Conservation (phyloP, 176 grass and related monocot species). For the Aegilops tauschii region DNA sequence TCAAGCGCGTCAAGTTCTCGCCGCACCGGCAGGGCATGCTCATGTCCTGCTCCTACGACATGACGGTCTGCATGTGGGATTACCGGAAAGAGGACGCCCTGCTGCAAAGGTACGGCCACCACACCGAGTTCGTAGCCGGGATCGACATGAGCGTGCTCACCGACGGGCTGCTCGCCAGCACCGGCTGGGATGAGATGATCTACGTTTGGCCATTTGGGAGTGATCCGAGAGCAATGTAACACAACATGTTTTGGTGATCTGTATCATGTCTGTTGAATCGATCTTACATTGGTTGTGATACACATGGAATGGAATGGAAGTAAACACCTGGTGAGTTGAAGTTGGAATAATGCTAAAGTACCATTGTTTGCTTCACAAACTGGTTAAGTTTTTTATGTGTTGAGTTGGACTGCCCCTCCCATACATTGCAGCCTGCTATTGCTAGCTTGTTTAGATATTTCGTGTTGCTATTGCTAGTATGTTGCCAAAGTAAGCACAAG, state of each 20-base stretch:
- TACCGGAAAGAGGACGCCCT: slow-evolving; percentile 72
- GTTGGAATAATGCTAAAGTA: slow-evolving; percentile 20
- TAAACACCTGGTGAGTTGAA: background rate
- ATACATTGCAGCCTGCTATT: background rate
- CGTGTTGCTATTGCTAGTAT: too few relatives aligned
- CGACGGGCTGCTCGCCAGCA: slow-evolving; percentile 71
- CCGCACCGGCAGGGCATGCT: slow-evolving; percentile 73
- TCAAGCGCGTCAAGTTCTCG: slow-evolving; percentile 79
- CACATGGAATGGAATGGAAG: slow-evolving; percentile 7
- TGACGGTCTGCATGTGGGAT: slow-evolving; percentile 94
- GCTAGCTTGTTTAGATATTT: too few relatives aligned
- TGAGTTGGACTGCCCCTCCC: too few relatives aligned
- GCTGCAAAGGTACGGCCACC: slow-evolving; percentile 59
- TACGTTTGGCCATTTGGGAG: slow-evolving; percentile 78
- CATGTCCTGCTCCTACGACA: slow-evolving; percentile 89
- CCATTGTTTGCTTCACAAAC: background rate
- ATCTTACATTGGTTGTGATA: slow-evolving; percentile 25
- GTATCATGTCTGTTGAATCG: slow-evolving; percentile 1
- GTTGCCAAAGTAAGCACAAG: too few relatives aligned
- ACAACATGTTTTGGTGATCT: slow-evolving; percentile 1
- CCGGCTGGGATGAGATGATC: slow-evolving; percentile 82
- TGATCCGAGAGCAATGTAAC: slow-evolving; percentile 62
- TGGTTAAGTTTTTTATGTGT: background rate
- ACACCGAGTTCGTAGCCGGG: slow-evolving; percentile 78
- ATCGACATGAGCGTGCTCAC: slow-evolving; percentile 88